These are phyloP conservation scores for Nitzschia putrida DNA, from an alignment of 108 stramenopile species.

Conservation along the genomic window DNA sequence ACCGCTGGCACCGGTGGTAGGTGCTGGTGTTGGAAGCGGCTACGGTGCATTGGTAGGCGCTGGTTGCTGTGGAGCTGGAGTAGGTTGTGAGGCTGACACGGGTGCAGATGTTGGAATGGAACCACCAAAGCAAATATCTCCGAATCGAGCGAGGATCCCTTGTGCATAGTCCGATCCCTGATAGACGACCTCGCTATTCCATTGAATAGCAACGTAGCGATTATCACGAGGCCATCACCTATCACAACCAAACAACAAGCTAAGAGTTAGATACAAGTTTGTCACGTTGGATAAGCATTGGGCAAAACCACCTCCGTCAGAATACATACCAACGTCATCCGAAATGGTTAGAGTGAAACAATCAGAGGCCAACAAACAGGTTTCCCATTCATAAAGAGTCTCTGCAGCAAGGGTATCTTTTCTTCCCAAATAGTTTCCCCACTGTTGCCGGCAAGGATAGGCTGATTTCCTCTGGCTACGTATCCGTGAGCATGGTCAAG, in stretches of 20 bases:
- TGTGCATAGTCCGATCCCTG: slow-evolving; percentile 4
- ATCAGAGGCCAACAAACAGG: background rate
- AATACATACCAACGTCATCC: background rate
- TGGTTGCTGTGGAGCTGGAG: no score
- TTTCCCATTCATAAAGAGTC: slow-evolving; percentile 1
- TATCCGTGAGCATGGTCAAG: slow-evolving; percentile 3
- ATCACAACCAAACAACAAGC: no score
- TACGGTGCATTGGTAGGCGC: no score
- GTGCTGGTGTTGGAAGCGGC: background rate
- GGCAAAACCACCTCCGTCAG: no score
- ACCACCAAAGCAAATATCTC: no score
- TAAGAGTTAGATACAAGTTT: no score
- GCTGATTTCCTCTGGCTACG: slow-evolving; percentile 2
- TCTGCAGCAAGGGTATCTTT: background rate
- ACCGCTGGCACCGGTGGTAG: background rate
- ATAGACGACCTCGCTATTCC: slow-evolving; percentile 2
- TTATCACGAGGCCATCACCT: slow-evolving; percentile 1
- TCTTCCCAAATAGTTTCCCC: background rate
- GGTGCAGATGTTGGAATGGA: no score
- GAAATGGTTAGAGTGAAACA: background rate
- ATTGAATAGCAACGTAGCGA: background rate
- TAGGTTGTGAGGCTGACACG: no score
- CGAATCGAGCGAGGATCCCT: background rate
- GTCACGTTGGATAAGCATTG: no score
- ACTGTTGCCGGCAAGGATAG: background rate